Evolutionary conservation across 202 grass and related monocot species (phyloP).

Genomic region (Carex arenaria): DNA sequence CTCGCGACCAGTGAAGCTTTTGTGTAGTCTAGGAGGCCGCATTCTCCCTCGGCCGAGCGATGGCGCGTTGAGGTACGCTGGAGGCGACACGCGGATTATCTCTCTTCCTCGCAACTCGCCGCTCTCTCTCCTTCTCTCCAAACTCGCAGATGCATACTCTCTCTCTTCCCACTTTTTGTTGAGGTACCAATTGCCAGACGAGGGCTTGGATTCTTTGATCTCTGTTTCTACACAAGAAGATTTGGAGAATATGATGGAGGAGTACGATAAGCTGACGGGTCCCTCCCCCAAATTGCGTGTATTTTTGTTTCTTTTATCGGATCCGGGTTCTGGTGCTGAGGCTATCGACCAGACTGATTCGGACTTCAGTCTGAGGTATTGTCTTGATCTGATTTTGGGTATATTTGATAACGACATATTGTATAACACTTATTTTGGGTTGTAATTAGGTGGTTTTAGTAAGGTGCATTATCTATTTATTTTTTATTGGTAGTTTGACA

Average conservation of each 20-base stretch:
- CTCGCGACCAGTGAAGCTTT: conserved; percentile 56
- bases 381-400: conserved; percentile 7
- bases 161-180: conserved; percentile 37
- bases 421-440: neutral
- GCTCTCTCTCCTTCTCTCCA: conserved; percentile 40
- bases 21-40: conserved; percentile 79
- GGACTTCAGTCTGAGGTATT: conserved; percentile 31
- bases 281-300: conserved; percentile 70
- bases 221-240: conserved; percentile 92
- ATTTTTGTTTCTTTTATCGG: conserved; percentile 70
- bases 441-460: neutral
- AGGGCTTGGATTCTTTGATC: conserved; percentile 90
- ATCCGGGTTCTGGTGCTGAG: conserved; percentile 21
- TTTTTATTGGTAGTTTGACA: no score
- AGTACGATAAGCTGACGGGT: conserved; percentile 70
- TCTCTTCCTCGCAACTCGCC: conserved; percentile 53
- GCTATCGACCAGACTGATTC: conserved; percentile 9
- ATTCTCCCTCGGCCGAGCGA: conserved; percentile 84
- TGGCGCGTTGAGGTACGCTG: conserved; percentile 84
- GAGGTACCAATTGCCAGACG: conserved; percentile 94
- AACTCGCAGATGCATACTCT: conserved; percentile 62
- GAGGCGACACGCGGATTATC: conserved; percentile 95
- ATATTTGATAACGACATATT: neutral
- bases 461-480: neutral
- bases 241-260: conserved; percentile 98